Evolutionary conservation across 164 flowering plant genomes (phyloP).

Genomic region (Nelumbo lutea): DNA sequence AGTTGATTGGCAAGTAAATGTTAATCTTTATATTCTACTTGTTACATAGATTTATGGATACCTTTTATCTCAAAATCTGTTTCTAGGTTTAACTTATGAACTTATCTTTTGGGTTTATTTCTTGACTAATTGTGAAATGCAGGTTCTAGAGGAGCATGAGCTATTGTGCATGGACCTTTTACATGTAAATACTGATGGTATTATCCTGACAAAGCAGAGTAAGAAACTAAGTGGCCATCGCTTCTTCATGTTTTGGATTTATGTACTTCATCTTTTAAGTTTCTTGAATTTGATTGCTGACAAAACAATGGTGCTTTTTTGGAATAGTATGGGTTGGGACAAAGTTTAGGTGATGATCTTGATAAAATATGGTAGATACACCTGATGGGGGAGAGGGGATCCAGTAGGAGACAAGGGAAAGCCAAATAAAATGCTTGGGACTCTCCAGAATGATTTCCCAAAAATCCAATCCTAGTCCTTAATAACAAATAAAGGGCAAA

Average conservation of each 20-base stretch:
- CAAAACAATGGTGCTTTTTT: too few species aligned
- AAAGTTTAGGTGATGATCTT: too few species aligned
- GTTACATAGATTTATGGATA: not conserved
- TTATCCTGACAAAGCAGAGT: slow-evolving; percentile 78
- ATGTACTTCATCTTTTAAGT: not conserved
- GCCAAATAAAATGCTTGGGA: too few species aligned
- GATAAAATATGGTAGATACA: too few species aligned
- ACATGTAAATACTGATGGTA: slow-evolving; percentile 78
- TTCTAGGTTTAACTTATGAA: not conserved
- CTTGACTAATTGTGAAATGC: slow-evolving; percentile 15
- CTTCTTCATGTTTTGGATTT: not conserved
- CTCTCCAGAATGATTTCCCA: too few species aligned
- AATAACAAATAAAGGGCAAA: too few species aligned
- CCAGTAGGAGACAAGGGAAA: too few species aligned
- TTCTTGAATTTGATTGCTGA: not conserved
- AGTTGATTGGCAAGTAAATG: not conserved
- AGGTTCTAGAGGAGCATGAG: slow-evolving; percentile 92
- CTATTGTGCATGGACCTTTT: slow-evolving; percentile 73
- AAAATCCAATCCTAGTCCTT: too few species aligned
- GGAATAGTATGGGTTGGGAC: too few species aligned
- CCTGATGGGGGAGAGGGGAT: too few species aligned
- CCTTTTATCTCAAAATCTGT: not conserved
- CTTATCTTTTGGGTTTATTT: slow-evolving; percentile 5
- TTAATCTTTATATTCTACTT: not conserved
- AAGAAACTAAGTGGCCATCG: slow-evolving; percentile 25